Evolutionary conservation across 345 rosid genomes (phyloP).

Genomic region (Citrus maxima): DNA sequence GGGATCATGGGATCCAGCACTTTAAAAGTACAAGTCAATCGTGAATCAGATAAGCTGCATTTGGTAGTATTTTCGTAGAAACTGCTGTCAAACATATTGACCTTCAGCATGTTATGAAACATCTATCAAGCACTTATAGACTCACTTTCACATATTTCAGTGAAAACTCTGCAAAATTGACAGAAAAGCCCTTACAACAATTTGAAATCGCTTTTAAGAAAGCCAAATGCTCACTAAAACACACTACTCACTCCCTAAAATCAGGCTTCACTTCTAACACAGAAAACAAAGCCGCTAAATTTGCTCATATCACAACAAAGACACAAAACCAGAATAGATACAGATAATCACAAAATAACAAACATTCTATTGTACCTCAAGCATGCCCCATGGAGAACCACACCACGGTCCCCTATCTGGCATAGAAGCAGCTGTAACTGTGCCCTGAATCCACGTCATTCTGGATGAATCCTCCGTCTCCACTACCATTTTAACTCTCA

Average conservation of each 20-base stretch:
- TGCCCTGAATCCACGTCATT: slow-evolving; percentile 77
- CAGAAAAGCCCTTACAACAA: not conserved
- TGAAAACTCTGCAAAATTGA: not conserved
- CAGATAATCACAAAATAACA: not conserved
- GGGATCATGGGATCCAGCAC: not conserved
- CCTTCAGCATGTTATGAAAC: not conserved
- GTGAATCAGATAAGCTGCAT: not conserved
- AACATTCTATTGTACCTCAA: slow-evolving; percentile 47
- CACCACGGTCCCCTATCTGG: slow-evolving; percentile 56
- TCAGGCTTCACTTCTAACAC: not conserved
- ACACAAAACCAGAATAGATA: not conserved
- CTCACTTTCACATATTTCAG: not conserved
- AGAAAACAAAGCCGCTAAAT: not conserved
- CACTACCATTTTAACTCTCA: slow-evolving; percentile 74
- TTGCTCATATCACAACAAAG: not conserved
- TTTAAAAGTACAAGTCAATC: not conserved
- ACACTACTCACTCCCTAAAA: not conserved
- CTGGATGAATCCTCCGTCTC: slow-evolving; percentile 82
- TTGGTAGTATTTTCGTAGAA: not conserved
- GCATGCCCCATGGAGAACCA: slow-evolving; percentile 88
- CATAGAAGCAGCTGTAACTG: slow-evolving; percentile 35
- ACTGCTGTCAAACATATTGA: not conserved
- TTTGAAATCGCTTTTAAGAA: not conserved
- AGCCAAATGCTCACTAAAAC: not conserved
- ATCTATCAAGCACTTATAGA: not conserved